phyloP scores from a whole-genome alignment of 2,329 filamentous ascomycete species.

The Trichothecium sympodiale region DNA sequence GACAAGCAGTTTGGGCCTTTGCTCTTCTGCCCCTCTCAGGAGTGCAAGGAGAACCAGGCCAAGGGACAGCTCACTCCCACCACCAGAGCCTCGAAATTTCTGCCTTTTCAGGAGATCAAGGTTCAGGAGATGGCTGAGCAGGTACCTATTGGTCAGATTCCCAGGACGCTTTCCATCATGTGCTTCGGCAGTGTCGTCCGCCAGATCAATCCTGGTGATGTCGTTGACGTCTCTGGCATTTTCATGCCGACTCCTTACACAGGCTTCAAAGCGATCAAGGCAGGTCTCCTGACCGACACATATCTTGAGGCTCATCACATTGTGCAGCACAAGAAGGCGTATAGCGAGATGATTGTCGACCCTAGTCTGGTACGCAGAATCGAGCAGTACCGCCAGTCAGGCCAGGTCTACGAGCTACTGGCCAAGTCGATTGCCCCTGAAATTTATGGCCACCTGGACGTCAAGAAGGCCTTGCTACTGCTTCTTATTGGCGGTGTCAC shows the following conservation, averaged over 20 bases:
- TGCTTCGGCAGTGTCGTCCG: slow-evolving; percentile 81
- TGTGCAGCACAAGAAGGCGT: slow-evolving; percentile 94
- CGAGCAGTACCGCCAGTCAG: slow-evolving; percentile 71
- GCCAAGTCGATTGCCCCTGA: slow-evolving; percentile 95
- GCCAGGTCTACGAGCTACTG: slow-evolving; percentile 90
- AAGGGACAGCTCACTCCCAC: slow-evolving; percentile 91
- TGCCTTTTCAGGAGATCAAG: slow-evolving; percentile 97
- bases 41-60: slow-evolving; percentile 81
- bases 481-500: slow-evolving; percentile 92
- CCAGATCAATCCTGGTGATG: slow-evolving; percentile 84
- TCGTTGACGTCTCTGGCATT: slow-evolving; percentile 87
- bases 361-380: slow-evolving; percentile 71
- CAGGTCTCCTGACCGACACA: slow-evolving; percentile 91
- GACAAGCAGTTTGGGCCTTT: slow-evolving; percentile 86
- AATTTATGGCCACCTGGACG: slow-evolving; percentile 91
- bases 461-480: slow-evolving; percentile 95
- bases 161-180: slow-evolving; percentile 77
- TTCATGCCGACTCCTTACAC: slow-evolving; percentile 97
- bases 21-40: slow-evolving; percentile 75
- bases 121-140: slow-evolving; percentile 99
- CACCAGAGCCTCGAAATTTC: slow-evolving; percentile 90
- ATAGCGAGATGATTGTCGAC: slow-evolving; percentile 83
- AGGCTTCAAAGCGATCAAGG: slow-evolving; percentile 95
- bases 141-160: slow-evolving; percentile 95
- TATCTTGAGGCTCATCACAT: slow-evolving; percentile 93